Base-by-base conservation (phyloP, 208 protist species). In the Blechomonas ayalai region DNA sequence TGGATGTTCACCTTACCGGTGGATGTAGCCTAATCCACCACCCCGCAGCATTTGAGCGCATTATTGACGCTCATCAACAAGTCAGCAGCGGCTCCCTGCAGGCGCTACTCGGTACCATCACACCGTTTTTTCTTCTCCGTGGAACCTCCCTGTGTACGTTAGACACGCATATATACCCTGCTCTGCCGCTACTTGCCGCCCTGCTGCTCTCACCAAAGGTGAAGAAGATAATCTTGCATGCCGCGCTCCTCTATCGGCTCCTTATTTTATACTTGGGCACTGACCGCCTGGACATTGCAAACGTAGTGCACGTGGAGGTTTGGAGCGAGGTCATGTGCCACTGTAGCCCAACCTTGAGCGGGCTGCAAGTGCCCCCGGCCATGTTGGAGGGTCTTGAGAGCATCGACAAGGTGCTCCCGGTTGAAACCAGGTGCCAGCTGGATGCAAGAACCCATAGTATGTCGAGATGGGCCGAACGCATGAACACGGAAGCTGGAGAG, bases 261-360 rank as follows among this genome's bases (percentile, higher is more conserved):
- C 67, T 90, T 1, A 85, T 86, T 40, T 20, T 76, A 4, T 87
- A 77, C 49, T 64, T 90, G 8, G 82, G 82, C 26, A 87, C 76
- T 4, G 82, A 90, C 31, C 71, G 76, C 1, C 58, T 90, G 10
- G 68, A 73, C 4, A 52, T 87, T 13, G 28, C 56, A 13, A 72
- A 66, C 28, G 59, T 90, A 13, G 72, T 90, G 20, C 77, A 90
- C 52, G 5, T 86, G 7, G 44, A 26, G 0, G 57, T 65, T 1
- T 84, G 74, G 59, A 46, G 58, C 9, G 42, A 54, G 7, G 59
- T 76, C 27, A 35, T 73, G 23, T 53, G 46, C n/a, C 32, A 51
- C 3, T n/a, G n/a, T n/a, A n/a, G n/a, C n/a, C n/a, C n/a, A n/a
- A n/a, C n/a, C n/a, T n/a, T n/a, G n/a, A n/a, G n/a, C n/a, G n/a